Evolutionary conservation across 202 grass and related monocot species (phyloP).

Genomic region (Schoenoplectus triqueter): DNA sequence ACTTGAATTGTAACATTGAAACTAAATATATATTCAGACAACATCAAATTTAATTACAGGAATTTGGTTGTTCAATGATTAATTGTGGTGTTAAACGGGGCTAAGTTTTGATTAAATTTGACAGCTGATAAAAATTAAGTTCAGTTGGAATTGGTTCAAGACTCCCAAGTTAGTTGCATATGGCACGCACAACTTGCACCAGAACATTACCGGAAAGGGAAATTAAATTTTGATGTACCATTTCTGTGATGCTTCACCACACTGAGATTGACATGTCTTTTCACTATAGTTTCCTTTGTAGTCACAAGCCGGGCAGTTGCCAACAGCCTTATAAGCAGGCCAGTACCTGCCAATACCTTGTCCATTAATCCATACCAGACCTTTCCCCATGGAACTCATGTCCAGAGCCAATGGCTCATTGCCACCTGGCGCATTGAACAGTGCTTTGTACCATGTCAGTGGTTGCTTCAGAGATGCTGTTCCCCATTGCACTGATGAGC

Average conservation of each 20-base stretch:
- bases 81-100: background rate
- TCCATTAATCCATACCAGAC: constrained; percentile 95
- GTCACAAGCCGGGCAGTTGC: constrained; percentile 71
- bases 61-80: background rate
- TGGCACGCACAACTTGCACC: background rate
- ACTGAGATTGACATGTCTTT: constrained; percentile 84
- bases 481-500: constrained; percentile 86
- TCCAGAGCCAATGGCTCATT: constrained; percentile 95
- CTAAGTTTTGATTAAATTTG: background rate
- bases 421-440: constrained; percentile 85
- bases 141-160: background rate
- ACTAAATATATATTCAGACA: background rate
- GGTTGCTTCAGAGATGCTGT: constrained; percentile 76
- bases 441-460: constrained; percentile 95
- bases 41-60: background rate
- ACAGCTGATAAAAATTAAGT: background rate
- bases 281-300: constrained; percentile 81
- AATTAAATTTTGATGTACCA: constrained; percentile 52
- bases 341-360: constrained; percentile 91
- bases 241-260: constrained; percentile 90
- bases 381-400: constrained; percentile 95
- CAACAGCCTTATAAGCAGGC: constrained; percentile 77
- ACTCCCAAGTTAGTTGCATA: background rate
- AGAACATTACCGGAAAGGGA: background rate
- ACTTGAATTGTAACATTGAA: background rate